Conservation (phyloP, 495 filamentous ascomycete genomes). For the Sabuloglossum arenarium region DNA sequence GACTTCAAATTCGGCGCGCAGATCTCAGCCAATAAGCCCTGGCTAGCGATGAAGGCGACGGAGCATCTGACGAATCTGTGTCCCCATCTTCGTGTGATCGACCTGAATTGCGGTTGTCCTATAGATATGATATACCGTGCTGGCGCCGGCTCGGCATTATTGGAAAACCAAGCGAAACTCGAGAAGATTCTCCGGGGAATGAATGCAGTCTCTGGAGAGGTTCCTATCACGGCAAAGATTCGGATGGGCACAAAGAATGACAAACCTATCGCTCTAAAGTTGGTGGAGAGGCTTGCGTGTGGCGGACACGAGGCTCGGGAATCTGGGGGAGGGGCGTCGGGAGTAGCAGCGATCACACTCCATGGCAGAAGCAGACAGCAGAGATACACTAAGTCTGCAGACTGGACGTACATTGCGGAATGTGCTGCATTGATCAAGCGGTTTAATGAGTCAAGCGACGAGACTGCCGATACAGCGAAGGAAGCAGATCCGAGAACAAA, state of each 20-base stretch:
- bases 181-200: conserved; percentile 87
- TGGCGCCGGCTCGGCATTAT: conserved; percentile 83
- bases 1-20: conserved; percentile 82
- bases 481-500: conserved; percentile 48
- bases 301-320: conserved; percentile 47
- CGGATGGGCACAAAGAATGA: conserved; percentile 74
- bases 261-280: conserved; percentile 55
- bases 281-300: conserved; percentile 63
- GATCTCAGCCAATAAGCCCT: conserved; percentile 75
- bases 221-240: conserved; percentile 86
- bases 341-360: conserved; percentile 79
- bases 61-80: conserved; percentile 56
- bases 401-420: conserved; percentile 88
- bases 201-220: conserved; percentile 71
- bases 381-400: conserved; percentile 69
- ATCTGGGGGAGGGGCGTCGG: conserved; percentile 41
- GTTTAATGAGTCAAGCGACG: conserved; percentile 41
- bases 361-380: conserved; percentile 89
- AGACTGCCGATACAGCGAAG: conserved; percentile 47
- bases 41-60: conserved; percentile 67
- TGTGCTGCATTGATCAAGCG: conserved; percentile 66
- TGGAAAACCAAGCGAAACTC: conserved; percentile 63
- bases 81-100: conserved; percentile 68
- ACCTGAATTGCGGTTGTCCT: conserved; percentile 91
- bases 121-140: conserved; percentile 78